Conservation (phyloP, 805 yeast genomes). For the Saccharomycopsis fermentans region DNA sequence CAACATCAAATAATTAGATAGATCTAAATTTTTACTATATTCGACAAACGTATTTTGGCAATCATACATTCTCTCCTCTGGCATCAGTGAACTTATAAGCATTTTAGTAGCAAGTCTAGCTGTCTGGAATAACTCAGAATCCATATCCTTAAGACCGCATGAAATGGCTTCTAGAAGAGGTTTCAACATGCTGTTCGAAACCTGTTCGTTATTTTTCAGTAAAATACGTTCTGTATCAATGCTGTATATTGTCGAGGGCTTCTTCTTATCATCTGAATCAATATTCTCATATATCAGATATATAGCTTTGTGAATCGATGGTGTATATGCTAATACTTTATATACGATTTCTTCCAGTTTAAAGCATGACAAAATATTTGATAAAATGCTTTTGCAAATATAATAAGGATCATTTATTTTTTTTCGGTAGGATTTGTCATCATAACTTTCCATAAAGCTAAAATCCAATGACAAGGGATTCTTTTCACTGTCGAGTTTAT, state of each 20-base stretch:
- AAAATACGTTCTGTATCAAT: background rate
- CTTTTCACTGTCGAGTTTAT: background rate
- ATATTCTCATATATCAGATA: background rate
- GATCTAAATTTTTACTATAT: slow-evolving; percentile 1
- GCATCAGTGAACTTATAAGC: background rate
- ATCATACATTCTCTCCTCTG: background rate
- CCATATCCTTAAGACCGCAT: slow-evolving; percentile 6
- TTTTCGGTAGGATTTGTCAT: background rate
- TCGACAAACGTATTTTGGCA: background rate
- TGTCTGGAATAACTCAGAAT: background rate
- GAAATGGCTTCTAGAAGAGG: slow-evolving; percentile 2
- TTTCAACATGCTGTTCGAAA: background rate
- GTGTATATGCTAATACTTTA: background rate
- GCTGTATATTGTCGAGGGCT: background rate
- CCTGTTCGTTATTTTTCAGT: background rate
- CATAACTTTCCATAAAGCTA: background rate
- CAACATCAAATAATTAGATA: slow-evolving; percentile 1
- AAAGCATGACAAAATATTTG: slow-evolving; percentile 3
- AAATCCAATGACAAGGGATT: background rate
- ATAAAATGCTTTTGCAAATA: slow-evolving; percentile 1
- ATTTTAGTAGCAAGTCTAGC: background rate
- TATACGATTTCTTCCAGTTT: background rate
- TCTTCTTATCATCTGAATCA: background rate
- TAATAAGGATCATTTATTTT: slow-evolving; percentile 2
- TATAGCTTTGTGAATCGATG: background rate